These are phyloP conservation scores for Tetrastigma voinierianum DNA, from an alignment of 164 flowering plant species.

Conservation along the genomic window DNA sequence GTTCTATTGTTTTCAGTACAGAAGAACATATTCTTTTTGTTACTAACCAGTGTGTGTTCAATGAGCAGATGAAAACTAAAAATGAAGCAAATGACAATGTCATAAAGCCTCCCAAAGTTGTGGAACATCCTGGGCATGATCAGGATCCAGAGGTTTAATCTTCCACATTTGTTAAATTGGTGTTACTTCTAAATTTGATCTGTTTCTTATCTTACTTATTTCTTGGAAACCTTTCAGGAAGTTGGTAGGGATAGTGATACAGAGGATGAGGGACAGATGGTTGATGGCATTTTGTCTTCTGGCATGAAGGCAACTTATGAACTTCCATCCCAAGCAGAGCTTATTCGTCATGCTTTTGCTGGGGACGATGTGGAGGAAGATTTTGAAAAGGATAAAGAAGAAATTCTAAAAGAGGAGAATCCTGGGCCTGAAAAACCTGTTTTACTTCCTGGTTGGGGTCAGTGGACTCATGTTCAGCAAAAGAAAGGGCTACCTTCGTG, in stretches of 20 bases:
- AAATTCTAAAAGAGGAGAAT: slow-evolving; percentile 69
- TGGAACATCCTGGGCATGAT: slow-evolving; percentile 14
- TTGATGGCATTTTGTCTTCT: slow-evolving; percentile 77
- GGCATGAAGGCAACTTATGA: slow-evolving; percentile 48
- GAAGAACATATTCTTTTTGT: neutral
- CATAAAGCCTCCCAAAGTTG: slow-evolving; percentile 19
- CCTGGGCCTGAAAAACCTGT: slow-evolving; percentile 90
- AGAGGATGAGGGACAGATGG: slow-evolving; percentile 74
- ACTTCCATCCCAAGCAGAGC: slow-evolving; percentile 89
- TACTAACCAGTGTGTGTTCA: neutral
- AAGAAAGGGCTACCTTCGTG: slow-evolving; percentile 91
- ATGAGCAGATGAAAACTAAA: slow-evolving; percentile 37
- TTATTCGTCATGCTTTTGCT: slow-evolving; percentile 82
- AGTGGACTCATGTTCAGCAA: slow-evolving; percentile 88
- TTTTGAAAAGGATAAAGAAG: slow-evolving; percentile 72
- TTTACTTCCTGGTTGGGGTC: slow-evolving; percentile 95
- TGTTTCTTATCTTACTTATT: no score
- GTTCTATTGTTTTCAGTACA: neutral
- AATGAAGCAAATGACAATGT: slow-evolving; percentile 19
- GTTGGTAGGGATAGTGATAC: slow-evolving; percentile 48
- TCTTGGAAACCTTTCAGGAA: slow-evolving; percentile 31
- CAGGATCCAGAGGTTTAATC: slow-evolving; percentile 42
- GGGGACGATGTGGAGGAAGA: slow-evolving; percentile 96
- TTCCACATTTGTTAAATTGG: no score
- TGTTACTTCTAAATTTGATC: no score